Base-by-base conservation (phyloP, 2,329 filamentous ascomycete genomes). In the Alternaria ventricosa region DNA sequence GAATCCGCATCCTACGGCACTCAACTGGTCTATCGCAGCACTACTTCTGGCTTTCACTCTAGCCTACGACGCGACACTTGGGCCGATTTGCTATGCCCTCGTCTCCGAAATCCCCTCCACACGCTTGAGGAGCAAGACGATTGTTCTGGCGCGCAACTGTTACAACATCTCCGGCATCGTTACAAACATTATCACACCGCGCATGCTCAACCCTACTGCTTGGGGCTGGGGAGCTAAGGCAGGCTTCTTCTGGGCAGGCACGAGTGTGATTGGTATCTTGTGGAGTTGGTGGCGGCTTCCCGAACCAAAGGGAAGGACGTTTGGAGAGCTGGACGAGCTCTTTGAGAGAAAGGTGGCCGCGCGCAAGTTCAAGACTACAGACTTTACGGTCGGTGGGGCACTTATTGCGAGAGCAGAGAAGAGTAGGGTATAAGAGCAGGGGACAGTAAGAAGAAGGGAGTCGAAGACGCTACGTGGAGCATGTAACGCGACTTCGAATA, bases 141-240 rank as follows among this genome's bases (percentile, higher is more conserved):
- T 96, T 28, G 93, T 94, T 0, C 85, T 96, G 3, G 92, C 91
- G 1, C 89, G 93, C 51, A 90, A 92, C 66, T 82, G 92, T n/a
- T 84, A 81, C 83, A 93, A 94, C 71, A 82, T 96, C 46, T 90
- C 92, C 82, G 93, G 94, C 70, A 83, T 96, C 49, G 90, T 93
- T 28, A 89, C 87, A 57, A 95, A 97, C 67, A 80, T 96, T 69
- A 91, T 97, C 49, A 96, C 92, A 0, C 93, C 93, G 0, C 47
- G 61, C 2, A 70, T 72, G 69, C 25, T 75, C 1, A 69, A 68
- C 3, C 66, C 67, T 0, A 69, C 84, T 0, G 90, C 89, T 0
- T 97, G 93, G 93, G 83, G 94, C 77, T 96, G 93, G 93, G 85
- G 88, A 58, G 94, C 94, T 78, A 94, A 87, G 71, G 87, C 92